Conservation (phyloP, 352 stramenopile species). For the Elongisporangium prolatum region DNA sequence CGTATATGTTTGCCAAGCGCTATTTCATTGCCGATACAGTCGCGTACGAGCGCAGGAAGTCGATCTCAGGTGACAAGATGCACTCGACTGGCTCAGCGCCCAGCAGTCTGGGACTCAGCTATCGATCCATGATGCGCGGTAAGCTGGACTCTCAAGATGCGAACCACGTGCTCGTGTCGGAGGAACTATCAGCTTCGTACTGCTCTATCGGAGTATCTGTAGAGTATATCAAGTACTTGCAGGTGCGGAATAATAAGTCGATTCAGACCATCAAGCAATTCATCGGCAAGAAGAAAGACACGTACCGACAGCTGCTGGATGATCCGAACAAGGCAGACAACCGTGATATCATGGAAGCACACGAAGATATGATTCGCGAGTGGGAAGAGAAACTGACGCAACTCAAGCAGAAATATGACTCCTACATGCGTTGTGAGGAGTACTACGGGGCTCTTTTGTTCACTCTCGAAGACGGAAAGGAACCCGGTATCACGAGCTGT, state of each 20-base stretch:
- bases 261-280: constrained; percentile 51
- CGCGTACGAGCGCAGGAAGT: constrained; percentile 41
- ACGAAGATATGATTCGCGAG: constrained; percentile 35
- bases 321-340: background rate
- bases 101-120: constrained; percentile 30
- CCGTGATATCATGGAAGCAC: constrained; percentile 4
- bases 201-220: constrained; percentile 78
- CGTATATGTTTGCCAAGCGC: constrained; percentile 77
- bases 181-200: constrained; percentile 78
- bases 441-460: constrained; percentile 57
- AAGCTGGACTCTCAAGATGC: constrained; percentile 41
- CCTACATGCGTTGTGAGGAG: constrained; percentile 66
- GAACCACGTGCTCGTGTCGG: constrained; percentile 73
- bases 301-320: background rate
- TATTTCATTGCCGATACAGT: constrained; percentile 78
- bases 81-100: constrained; percentile 1
- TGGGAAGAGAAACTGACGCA: constrained; percentile 50
- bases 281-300: constrained; percentile 44
- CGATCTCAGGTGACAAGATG: constrained; percentile 21
- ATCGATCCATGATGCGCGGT: constrained; percentile 59
- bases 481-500: constrained; percentile 78
- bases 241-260: constrained; percentile 55
- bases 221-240: constrained; percentile 74
- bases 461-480: constrained; percentile 71
- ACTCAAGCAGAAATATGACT: constrained; percentile 52